Evolutionary conservation across 305 asterid species (phyloP), one percentile per base, ranked within the genome.

Genomic region (Fraxinus dipetala): DNA sequence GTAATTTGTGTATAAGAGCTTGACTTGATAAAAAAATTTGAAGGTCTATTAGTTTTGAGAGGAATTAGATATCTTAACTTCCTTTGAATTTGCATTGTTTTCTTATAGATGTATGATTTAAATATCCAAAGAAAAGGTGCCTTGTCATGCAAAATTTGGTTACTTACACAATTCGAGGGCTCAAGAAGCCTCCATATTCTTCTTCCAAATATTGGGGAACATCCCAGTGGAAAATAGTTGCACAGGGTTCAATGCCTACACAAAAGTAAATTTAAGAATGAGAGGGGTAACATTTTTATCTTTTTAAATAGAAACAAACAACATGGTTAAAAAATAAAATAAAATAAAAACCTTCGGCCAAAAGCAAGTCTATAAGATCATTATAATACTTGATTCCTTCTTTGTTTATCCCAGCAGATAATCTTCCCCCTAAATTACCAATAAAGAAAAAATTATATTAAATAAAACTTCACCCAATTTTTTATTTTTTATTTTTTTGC

Each of bases 191-290:
- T 6, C 74, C 63, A 1, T 80, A 80, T 2, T 73, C 79, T 1
- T 48, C 59, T 13, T 80, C 83, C 79, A 73, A 24, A 63, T 20
- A 18, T 54, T 48, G 38, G 14, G 83, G 83, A 72, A 78, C 76
- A 74, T 83, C 85, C 79, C 81, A 83, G 26, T 83, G 85, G 13
- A 78, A 78, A 34, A 83, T 43, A 13, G 85, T 83, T 2, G 45
- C 85, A 11, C 75, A 78, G 0, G 87, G 87, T n/a, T 28, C 13
- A 7, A 83, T 43, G 4, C 63, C 81, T 81, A 45, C 31, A 22
- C 8, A 5, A 6, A 22, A 18, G 31, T 61, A 6, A 6, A 59
- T 54, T 22, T n/a, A 45, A 76, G n/a, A 48, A 56, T 18, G 5
- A 7, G 36, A 38, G 11, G 6, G 40, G 40, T 18, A 16, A 32